Conservation (phyloP, 176 grass and related monocot species). For the Guadua angustifolia region DNA sequence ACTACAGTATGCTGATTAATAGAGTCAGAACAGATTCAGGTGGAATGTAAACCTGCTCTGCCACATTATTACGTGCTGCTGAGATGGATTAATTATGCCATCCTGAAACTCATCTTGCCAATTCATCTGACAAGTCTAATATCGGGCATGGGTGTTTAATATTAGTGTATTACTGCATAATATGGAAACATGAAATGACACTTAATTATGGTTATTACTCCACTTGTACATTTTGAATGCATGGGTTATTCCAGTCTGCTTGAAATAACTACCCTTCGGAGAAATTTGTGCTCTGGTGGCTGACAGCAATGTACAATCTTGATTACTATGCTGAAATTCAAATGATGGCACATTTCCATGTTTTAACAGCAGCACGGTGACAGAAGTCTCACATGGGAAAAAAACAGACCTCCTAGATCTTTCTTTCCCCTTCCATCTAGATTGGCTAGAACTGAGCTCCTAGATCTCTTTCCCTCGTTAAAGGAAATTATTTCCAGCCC, state of each 20-base stretch:
- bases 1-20: conserved; percentile 13
- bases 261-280: neutral
- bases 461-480: too few species aligned
- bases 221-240: neutral
- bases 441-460: conserved; percentile 23
- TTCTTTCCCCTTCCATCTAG: conserved; percentile 11
- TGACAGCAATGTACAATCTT: neutral
- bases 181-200: neutral
- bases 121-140: neutral
- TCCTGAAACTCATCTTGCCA: neutral
- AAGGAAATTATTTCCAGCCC: too few species aligned
- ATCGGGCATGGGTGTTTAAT: neutral
- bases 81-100: neutral
- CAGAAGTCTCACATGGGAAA: neutral
- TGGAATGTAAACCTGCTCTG: neutral
- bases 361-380: neutral
- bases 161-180: neutral
- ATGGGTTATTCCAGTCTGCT: neutral
- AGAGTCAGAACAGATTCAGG: neutral
- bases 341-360: neutral
- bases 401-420: neutral
- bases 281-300: neutral
- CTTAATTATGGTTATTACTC: neutral
- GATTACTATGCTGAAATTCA: conserved; percentile 34
- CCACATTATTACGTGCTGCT: neutral